These are phyloP conservation scores for Entomortierella chlamydospora DNA, from an alignment of 192 early-diverging fungal genomes.

Conservation along the genomic window DNA sequence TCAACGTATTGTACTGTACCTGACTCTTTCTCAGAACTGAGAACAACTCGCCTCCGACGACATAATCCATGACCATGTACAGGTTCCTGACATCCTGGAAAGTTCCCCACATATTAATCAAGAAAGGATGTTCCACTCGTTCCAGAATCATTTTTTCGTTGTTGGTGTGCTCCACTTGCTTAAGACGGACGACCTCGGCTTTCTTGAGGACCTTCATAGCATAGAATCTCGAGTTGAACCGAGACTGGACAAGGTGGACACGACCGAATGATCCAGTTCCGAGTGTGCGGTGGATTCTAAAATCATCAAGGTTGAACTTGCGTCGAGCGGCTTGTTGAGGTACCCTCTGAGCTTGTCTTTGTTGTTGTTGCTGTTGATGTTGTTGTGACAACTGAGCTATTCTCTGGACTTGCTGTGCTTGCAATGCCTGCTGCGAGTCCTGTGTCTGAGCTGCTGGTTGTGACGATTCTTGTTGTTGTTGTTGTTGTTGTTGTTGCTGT, in stretches of 20 bases:
- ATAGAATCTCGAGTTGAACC: slow-evolving; percentile 85
- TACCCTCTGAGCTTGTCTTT: slow-evolving; percentile 9
- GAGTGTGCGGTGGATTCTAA: slow-evolving; percentile 87
- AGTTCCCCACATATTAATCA: slow-evolving; percentile 93
- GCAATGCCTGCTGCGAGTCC: background rate
- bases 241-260: slow-evolving; percentile 90
- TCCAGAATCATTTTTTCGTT: slow-evolving; percentile 97
- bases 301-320: slow-evolving; percentile 78
- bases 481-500: slow-evolving; percentile 26
- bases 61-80: slow-evolving; percentile 97
- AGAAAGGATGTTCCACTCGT: slow-evolving; percentile 86
- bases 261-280: slow-evolving; percentile 98
- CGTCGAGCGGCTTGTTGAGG: slow-evolving; percentile 40
- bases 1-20: slow-evolving; percentile 54
- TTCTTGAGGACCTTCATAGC: slow-evolving; percentile 98
- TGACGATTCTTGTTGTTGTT: slow-evolving; percentile 22
- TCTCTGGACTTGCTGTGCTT: slow-evolving; percentile 13
- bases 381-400: slow-evolving; percentile 12
- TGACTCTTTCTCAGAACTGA: slow-evolving; percentile 80
- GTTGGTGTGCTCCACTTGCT: slow-evolving; percentile 98
- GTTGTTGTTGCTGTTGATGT: slow-evolving; percentile 41
- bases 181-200: slow-evolving; percentile 91
- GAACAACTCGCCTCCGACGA: slow-evolving; percentile 94
- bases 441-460: background rate
- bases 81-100: slow-evolving; percentile 94